Conservation (phyloP, 305 asterid genomes). For the Fraxinus latifolia region DNA sequence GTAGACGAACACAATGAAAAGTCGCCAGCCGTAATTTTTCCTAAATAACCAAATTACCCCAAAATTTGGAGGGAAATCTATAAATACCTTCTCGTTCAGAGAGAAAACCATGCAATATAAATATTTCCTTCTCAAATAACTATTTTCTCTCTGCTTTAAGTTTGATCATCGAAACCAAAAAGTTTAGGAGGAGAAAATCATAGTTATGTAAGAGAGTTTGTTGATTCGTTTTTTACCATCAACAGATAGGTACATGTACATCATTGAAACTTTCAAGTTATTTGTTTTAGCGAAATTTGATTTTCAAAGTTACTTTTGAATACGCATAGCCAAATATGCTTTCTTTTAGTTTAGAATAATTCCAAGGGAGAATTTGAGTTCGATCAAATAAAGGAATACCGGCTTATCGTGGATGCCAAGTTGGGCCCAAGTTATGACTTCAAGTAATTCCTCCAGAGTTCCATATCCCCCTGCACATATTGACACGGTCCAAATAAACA, state of each 20-base stretch:
- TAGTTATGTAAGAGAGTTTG: too few relatives aligned
- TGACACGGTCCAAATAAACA: neutral
- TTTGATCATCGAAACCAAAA: too few relatives aligned
- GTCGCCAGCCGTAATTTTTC: too few relatives aligned
- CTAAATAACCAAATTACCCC: too few relatives aligned
- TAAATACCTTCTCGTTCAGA: too few relatives aligned
- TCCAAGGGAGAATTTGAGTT: neutral
- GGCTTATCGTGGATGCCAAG: constrained; percentile 95
- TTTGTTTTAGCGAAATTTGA: neutral
- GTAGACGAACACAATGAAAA: too few relatives aligned
- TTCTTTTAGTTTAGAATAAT: neutral
- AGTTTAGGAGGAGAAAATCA: too few relatives aligned
- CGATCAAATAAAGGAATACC: constrained; percentile 31
- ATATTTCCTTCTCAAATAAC: too few relatives aligned
- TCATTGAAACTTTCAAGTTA: neutral
- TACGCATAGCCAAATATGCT: neutral
- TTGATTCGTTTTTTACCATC: too few relatives aligned
- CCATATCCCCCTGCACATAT: constrained; percentile 80
- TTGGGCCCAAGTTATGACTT: constrained; percentile 95
- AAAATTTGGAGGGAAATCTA: too few relatives aligned
- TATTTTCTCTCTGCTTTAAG: too few relatives aligned
- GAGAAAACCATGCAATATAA: too few relatives aligned
- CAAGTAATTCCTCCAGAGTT: constrained; percentile 85
- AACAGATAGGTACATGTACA: neutral
- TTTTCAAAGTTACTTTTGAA: neutral